Evolutionary conservation across 2,329 filamentous ascomycete genomes (phyloP), one percentile per base, ranked within the genome.

Genomic region (Xylaria sp.): DNA sequence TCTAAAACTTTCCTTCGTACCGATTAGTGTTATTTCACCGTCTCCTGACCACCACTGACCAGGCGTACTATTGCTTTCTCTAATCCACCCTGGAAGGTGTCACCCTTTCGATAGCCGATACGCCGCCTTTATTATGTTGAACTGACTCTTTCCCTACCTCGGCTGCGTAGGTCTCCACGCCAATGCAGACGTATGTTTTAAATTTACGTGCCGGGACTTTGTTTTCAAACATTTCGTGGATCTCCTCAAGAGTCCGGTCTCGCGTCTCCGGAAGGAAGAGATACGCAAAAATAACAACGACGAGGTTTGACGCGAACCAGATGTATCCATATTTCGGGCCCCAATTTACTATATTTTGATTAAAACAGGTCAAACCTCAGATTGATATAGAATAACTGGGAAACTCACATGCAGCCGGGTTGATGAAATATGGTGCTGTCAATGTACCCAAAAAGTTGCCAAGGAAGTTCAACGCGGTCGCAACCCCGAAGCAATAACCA

Each of bases 371-470:
- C 13, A 39, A 15, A 39, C 36, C 18, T 15, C 12, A 39, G 36
- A 15, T 18, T 15, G 5, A 39, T 39, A 15, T 39, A 39, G 12
- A 39, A 39, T 18, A 13, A 15, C 36, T 39, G 13, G 36, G 36
- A 39, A 39, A 39, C 36, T 39, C 36, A 39, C 36, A 4, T 13
- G 36, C 36, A 5, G 36, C 36, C 18, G 36, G 80, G 63, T 82
- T 82, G 67, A 82, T 82, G 68, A 82, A 82, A 63, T 82, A 82
- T 0, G 81, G 81, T 3, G 80, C 80, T 1, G 79, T 81, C 57
- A 81, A 79, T 4, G 78, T 78, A 0, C 78, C 79, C 1, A 81
- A 68, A 79, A 80, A 82, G 67, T 80, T 80, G 6, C 79, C 79
- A 9, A 82, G 72, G 66, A 81, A 82, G 70, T 80, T 80, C 20